These are phyloP conservation scores for Annulohypoxylon stygium DNA, from an alignment of 495 filamentous ascomycete species.

Conservation along the genomic window DNA sequence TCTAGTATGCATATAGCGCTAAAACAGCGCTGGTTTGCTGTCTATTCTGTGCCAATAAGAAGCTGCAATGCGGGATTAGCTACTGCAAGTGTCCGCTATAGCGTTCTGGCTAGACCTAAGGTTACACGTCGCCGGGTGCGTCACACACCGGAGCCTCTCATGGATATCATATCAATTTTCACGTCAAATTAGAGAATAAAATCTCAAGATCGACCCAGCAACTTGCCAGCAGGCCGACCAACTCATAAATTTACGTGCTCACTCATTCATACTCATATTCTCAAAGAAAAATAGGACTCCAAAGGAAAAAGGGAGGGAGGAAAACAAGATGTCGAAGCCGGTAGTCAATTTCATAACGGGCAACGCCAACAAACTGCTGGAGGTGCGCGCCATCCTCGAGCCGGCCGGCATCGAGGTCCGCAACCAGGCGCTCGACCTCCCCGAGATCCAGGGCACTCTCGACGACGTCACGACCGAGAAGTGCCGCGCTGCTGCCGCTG, in stretches of 20 bases:
- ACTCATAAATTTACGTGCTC: neutral
- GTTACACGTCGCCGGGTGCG: slow-evolving; percentile 39
- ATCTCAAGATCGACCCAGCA: neutral
- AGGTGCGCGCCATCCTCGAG: slow-evolving; percentile 88
- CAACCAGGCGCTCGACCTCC: slow-evolving; percentile 80
- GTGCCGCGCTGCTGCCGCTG: slow-evolving; percentile 79
- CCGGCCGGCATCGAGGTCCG: slow-evolving; percentile 74
- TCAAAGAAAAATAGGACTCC: too few relatives aligned
- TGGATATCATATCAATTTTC: neutral
- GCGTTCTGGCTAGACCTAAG: slow-evolving; percentile 18
- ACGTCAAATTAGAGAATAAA: neutral
- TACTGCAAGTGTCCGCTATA: slow-evolving; percentile 23
- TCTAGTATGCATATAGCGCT: neutral
- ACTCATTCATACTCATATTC: neutral
- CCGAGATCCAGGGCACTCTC: slow-evolving; percentile 91
- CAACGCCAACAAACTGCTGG: slow-evolving; percentile 90
- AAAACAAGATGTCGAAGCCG: slow-evolving; percentile 38
- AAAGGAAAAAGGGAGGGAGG: neutral
- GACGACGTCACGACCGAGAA: slow-evolving; percentile 93
- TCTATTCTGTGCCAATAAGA: slow-evolving; percentile 22
- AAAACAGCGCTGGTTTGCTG: neutral
- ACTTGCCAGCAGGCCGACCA: neutral
- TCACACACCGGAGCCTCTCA: slow-evolving; percentile 40
- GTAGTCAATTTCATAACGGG: slow-evolving; percentile 93
- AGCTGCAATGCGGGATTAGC: neutral